Base-by-base conservation (phyloP, 257 asterid genomes). In the Scutellaria galericulata region DNA sequence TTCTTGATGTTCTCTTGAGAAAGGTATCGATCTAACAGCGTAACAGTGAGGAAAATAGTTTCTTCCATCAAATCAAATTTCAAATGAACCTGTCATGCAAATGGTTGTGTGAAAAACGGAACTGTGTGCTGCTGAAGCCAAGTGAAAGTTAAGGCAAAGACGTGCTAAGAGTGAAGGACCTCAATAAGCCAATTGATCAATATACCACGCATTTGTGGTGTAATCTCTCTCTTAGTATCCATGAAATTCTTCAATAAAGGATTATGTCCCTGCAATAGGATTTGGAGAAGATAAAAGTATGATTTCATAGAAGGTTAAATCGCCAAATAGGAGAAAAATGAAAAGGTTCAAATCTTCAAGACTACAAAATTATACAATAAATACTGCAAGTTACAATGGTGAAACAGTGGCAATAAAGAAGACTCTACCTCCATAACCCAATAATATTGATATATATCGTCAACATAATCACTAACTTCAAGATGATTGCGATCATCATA, bases 101-200 rank as follows among this genome's bases (percentile, higher is more conserved):
- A 76, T 75, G 61, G n/a, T 40, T 53, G 67, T 59, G 42, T 68
- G 70, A 7, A 40, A 41, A 41, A 24, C 22, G 40, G 64, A 75
- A 18, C 12, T 27, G n/a, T 27, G 68, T 66, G 54, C 66, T 41
- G 52, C 66, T 77, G 63, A 75, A 60, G 37, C 68, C 15, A 66
- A 61, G 48, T 40, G 5, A 61, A 44, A 35, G 48, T 54, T 27
- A 54, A 44, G 14, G 54, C 11, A 48, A 64, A 53, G 64, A 59
- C 45, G 53, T 11, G 63, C 64, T 53, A 68, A 67, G 70, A 42
- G 64, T 24, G 62, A 77, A 61, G 74, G 54, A 93, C 98, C 88
- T 94, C 97, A 55, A 91, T 85, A 65, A 94, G 96, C 99, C 99
- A 94, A 80, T 91, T 94, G 87, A 94, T 85, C 83, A 94, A 78